Conservation (phyloP, 2,329 filamentous ascomycete genomes). For the Acrocalymma vagum region DNA sequence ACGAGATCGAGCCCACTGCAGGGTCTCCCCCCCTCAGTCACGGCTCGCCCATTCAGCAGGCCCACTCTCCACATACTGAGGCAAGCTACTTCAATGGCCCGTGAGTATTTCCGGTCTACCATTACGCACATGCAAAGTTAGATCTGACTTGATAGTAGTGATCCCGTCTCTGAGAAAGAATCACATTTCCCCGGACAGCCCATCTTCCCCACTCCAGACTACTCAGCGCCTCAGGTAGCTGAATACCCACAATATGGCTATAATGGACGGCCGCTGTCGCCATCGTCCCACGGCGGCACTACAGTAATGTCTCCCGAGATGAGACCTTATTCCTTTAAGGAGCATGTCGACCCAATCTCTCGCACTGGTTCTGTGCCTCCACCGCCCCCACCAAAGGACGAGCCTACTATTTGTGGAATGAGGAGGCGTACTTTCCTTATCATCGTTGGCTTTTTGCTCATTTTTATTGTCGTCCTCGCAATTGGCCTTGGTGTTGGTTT, state of each 20-base stretch:
- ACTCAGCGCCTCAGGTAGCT: constrained; percentile 32
- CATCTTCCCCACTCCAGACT: constrained; percentile 26
- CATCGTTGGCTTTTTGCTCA: constrained; percentile 28
- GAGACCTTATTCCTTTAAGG: constrained; percentile 31
- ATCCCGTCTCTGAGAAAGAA: constrained; percentile 32
- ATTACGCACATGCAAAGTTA: neutral
- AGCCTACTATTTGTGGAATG: constrained; percentile 30
- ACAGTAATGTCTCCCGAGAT: constrained; percentile 23
- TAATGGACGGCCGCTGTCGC: constrained; percentile 20
- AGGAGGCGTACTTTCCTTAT: constrained; percentile 34
- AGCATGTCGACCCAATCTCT: constrained; percentile 28
- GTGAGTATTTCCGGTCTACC: constrained; percentile 10
- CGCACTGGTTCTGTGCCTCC: constrained; percentile 19
- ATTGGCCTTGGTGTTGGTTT: constrained; percentile 49
- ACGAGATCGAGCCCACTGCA: constrained; percentile 21
- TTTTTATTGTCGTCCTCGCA: constrained; percentile 42
- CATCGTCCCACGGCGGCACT: constrained; percentile 24
- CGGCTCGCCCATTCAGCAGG: no score
- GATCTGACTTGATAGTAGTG: constrained; percentile 2
- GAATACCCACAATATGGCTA: constrained; percentile 24
- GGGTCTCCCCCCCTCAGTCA: no score
- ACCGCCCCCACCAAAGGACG: constrained; percentile 25
- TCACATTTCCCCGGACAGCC: constrained; percentile 19
- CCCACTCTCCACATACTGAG: constrained; percentile 13
- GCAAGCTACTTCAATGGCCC: constrained; percentile 18